A percentile compares a stretch with the other conserved stretches of the same genome.
These are phyloP conservation scores for Neurospora sp. DNA, from an alignment of 495 filamentous ascomycete genomes.

Conservation along the genomic window DNA sequence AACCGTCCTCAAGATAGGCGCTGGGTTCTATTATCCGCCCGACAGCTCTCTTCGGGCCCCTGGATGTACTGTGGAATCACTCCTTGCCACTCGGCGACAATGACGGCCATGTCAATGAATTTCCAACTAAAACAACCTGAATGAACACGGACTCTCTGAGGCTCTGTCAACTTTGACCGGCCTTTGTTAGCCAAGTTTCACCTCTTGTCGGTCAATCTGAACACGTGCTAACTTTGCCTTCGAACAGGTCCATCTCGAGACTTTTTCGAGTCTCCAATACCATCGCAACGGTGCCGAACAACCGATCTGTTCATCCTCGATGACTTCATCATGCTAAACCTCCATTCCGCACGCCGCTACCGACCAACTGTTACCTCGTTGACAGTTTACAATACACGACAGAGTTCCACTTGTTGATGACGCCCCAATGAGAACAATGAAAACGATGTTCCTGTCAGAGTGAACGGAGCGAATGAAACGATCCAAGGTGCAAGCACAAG, in stretches of 20 bases:
- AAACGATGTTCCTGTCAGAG: neutral
- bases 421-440: neutral
- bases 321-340: accelerated
- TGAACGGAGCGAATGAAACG: neutral
- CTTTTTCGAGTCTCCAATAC: neutral
- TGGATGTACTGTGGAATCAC: neutral
- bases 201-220: neutral
- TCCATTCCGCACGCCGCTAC: neutral
- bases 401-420: neutral
- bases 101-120: accelerated
- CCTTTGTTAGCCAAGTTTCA: neutral
- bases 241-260: neutral
- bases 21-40: neutral
- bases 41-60: neutral
- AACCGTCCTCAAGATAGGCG: too few species aligned
- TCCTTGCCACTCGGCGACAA: neutral
- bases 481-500: too few species aligned
- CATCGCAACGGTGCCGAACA: neutral
- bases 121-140: neutral
- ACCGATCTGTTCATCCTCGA: neutral
- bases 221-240: neutral
- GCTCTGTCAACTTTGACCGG: accelerated
- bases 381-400: neutral
- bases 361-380: neutral
- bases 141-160: accelerated